Percentiles rank a stretch among this genome's conserved stretches.
Evolutionary conservation across 345 rosid genomes (phyloP).

Genomic region (Melastoma malabathricum): DNA sequence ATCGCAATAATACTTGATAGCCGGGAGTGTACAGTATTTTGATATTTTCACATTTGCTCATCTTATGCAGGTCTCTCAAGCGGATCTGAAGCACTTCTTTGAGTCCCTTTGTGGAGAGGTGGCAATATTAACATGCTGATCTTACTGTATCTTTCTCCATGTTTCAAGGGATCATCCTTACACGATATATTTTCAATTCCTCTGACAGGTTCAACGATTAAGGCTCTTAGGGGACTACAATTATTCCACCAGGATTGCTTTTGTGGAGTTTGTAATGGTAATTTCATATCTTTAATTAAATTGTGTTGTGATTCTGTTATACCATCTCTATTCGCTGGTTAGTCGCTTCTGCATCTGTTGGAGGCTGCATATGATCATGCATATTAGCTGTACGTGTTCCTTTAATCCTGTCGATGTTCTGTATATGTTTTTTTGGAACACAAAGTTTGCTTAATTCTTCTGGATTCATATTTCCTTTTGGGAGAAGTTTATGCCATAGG

Average conservation of each 20-base stretch:
- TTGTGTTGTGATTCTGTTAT: background rate
- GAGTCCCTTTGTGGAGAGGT: slow-evolving; percentile 92
- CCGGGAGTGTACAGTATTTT: no score
- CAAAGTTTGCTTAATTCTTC: no score
- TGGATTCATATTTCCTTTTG: no score
- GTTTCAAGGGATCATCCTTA: no score
- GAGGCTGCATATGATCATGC: no score
- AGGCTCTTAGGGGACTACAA: slow-evolving; percentile 92
- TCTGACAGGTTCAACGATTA: slow-evolving; percentile 64
- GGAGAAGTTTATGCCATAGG: no score
- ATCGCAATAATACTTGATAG: no score
- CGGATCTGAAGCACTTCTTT: slow-evolving; percentile 71
- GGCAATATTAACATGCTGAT: slow-evolving; percentile 7
- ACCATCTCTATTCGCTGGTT: background rate
- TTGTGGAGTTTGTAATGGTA: slow-evolving; percentile 87
- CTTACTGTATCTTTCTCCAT: no score
- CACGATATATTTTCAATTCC: slow-evolving; percentile 1
- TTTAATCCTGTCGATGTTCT: no score
- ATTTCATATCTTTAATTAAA: background rate
- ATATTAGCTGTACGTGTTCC: no score
- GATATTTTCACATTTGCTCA: slow-evolving; percentile 4
- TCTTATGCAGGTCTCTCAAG: slow-evolving; percentile 59
- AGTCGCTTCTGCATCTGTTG: no score
- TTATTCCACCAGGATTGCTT: slow-evolving; percentile 88
- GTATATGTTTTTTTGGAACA: no score